These are phyloP conservation scores for Dothiorella sarmentorum DNA, from an alignment of 2,329 filamentous ascomycete species.

Conservation along the genomic window DNA sequence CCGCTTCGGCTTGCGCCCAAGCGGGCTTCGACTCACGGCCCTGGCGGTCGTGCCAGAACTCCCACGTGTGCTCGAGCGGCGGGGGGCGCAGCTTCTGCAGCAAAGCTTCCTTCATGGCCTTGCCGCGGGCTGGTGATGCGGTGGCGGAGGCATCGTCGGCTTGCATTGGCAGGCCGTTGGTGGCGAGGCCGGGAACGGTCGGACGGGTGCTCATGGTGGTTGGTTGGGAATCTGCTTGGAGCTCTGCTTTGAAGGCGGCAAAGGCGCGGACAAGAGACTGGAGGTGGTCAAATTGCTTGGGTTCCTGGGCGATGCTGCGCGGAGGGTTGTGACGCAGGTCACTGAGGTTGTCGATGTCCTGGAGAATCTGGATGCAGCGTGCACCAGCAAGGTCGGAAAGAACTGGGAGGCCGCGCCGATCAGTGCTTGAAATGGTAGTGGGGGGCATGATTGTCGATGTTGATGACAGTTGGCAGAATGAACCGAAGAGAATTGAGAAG, in stretches of 20 bases:
- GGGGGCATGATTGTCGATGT: neutral
- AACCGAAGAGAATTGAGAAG: neutral
- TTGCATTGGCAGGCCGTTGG: constrained; percentile 54
- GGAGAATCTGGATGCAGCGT: neutral
- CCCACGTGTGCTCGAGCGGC: constrained; percentile 51
- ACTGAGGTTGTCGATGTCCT: neutral
- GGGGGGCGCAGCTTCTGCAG: constrained; percentile 47
- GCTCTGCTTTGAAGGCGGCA: constrained; percentile 3
- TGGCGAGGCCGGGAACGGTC: constrained; percentile 32
- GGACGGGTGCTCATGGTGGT: constrained; percentile 21
- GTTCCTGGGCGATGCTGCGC: neutral
- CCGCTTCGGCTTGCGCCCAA: constrained; percentile 13
- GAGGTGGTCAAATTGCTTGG: constrained; percentile 18
- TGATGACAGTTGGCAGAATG: neutral
- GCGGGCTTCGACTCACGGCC: constrained; percentile 27
- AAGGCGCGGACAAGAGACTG: constrained; percentile 20
- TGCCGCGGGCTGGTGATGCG: constrained; percentile 69
- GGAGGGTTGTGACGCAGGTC: neutral
- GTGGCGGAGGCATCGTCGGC: constrained; percentile 60
- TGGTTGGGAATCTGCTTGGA: constrained; percentile 5
- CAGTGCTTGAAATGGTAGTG: neutral
- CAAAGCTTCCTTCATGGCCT: constrained; percentile 61
- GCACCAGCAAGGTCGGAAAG: neutral
- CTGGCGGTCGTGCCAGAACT: constrained; percentile 51
- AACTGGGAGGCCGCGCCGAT: neutral